phyloP scores from a whole-genome alignment of 495 filamentous ascomycete genomes.

The Apiosordaria backusii region DNA sequence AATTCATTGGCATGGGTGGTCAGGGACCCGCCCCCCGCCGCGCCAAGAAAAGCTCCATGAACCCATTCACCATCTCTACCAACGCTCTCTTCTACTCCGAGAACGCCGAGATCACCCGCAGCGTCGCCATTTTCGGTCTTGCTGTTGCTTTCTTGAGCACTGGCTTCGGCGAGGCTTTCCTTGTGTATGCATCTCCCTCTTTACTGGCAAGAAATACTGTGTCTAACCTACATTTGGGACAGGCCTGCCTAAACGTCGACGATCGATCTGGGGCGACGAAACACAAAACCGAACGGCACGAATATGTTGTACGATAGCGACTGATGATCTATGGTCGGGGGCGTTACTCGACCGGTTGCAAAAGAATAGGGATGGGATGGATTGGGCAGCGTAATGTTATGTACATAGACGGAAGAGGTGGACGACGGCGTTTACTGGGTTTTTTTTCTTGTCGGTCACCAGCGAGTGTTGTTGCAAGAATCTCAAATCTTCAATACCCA shows the following conservation, averaged over 20 bases:
- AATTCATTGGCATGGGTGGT: background rate
- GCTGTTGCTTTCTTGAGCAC: conserved; percentile 71
- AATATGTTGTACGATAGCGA: background rate
- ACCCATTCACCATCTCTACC: conserved; percentile 20
- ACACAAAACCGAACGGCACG: background rate
- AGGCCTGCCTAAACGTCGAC: background rate
- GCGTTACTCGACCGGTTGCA: background rate
- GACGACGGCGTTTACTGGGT: background rate
- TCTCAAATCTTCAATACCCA: background rate
- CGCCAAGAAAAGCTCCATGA: conserved; percentile 22
- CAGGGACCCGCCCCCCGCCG: conserved; percentile 24
- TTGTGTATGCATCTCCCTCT: conserved; percentile 17
- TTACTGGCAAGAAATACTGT: background rate
- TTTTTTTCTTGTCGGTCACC: background rate
- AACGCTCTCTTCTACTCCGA: conserved; percentile 53
- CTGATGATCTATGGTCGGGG: background rate
- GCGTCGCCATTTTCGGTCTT: conserved; percentile 65
- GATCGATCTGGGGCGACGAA: background rate
- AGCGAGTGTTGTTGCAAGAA: background rate
- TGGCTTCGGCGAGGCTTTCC: conserved; percentile 58
- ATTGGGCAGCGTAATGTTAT: background rate
- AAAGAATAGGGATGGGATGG: background rate
- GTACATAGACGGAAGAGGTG: background rate
- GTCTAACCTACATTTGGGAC: background rate
- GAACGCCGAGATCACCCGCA: conserved; percentile 71